Evolutionary conservation across 345 rosid species (phyloP).

Genomic region (Dimocarpus longan): DNA sequence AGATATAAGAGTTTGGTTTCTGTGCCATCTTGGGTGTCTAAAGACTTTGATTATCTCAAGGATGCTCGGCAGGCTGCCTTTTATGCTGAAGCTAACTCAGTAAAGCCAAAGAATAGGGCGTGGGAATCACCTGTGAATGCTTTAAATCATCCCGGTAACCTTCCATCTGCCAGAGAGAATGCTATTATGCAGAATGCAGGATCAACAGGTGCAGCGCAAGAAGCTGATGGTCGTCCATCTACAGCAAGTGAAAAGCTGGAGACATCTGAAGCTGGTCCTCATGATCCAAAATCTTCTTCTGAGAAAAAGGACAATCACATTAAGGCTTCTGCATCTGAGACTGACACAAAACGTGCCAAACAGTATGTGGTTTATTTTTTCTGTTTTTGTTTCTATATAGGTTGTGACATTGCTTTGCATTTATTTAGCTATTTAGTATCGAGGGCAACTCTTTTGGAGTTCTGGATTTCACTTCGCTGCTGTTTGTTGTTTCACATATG

Average conservation of each 20-base stretch:
- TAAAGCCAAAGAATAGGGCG: constrained; percentile 53
- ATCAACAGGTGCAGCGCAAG: constrained; percentile 49
- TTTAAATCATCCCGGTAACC: constrained; percentile 42
- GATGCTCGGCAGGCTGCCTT: constrained; percentile 52
- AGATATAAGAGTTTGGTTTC: constrained; percentile 44
- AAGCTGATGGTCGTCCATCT: constrained; percentile 47
- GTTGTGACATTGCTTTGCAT: not conserved
- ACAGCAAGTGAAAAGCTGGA: constrained; percentile 57
- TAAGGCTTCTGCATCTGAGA: constrained; percentile 52
- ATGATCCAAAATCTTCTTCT: constrained; percentile 54
- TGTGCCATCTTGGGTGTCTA: constrained; percentile 63
- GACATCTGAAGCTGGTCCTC: constrained; percentile 44
- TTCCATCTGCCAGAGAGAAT: constrained; percentile 57
- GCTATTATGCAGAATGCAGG: constrained; percentile 53
- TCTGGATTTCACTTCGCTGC: not conserved
- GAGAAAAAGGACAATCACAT: constrained; percentile 59
- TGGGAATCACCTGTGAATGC: constrained; percentile 54
- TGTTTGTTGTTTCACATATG: not conserved
- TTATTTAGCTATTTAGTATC: not conserved
- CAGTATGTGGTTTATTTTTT: constrained; percentile 63
- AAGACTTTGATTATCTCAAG: constrained; percentile 58
- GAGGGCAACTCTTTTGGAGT: not conserved
- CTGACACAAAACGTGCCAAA: constrained; percentile 80
- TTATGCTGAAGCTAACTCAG: constrained; percentile 48
- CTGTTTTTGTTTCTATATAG: constrained; percentile 1